Base-by-base conservation (phyloP, 2,329 filamentous ascomycete species). In the Penicillium digitatum region DNA sequence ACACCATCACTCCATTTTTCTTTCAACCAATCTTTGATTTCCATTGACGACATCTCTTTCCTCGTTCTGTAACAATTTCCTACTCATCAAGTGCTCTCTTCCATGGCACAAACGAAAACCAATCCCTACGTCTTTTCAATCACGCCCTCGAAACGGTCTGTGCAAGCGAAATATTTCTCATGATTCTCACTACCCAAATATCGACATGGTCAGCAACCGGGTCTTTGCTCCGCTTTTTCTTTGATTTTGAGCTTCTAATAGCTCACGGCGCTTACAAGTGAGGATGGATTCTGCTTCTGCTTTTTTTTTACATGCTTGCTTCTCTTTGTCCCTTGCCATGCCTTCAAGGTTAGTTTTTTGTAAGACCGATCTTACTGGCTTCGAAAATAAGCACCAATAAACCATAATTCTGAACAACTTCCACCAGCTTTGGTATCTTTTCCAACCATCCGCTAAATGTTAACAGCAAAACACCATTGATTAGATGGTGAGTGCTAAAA, bases 261-360 rank as follows among this genome's bases (percentile, higher is more conserved):
- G 59, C 60, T 65, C 60, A 59, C 54, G 63, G 63, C 66, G 64
- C 65, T 65, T 60, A 62, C 59, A 59, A 60, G 50, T 58, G 56
- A 56, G 54, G 62, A 60, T 48, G 60, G 58, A 50, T 48, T 38
- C 48, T 57, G 57, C 34, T 52, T 53, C 48, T 55, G 39, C 29
- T 39, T 52, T 56, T 46, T 57, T 52, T n/a, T 35, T 18, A 42
- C 18, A 10, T 37, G 18, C 12, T 44, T 37, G 18, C 12, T 44
- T 44, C 35, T 37, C 47, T 34, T 56, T 35, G 24, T 24, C 45
- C 44, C 40, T 39, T 39, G 11, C 39, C 46, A 51, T 35, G 39
- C 56, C 40, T 27, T 53, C 26, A 48, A 16, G 45, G 29, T 16
- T 49, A 45, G 37, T 18, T 40, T 26, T 67, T 58, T 59, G 54